phyloP scores from a whole-genome alignment of 2,329 filamentous ascomycete genomes.

The Hypomyces rosellus region DNA sequence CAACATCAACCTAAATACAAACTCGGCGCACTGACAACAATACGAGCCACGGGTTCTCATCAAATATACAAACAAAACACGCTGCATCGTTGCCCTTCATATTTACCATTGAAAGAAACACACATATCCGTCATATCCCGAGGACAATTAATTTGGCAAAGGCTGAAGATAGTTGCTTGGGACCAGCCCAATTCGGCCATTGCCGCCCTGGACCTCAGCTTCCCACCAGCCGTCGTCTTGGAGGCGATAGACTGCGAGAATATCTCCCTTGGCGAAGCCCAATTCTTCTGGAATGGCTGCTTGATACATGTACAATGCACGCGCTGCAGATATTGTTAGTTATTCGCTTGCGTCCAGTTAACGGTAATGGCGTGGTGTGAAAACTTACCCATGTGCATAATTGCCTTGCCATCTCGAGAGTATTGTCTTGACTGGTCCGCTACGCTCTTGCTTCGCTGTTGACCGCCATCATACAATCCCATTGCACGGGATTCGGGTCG shows the following conservation, averaged over 20 bases:
- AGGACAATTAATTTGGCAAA: constrained; percentile 28
- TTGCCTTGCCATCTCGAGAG: constrained; percentile 77
- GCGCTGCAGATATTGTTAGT: constrained; percentile 50
- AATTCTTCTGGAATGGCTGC: constrained; percentile 94
- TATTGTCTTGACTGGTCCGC: constrained; percentile 77
- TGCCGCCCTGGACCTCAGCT: constrained; percentile 75
- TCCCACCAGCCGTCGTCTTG: constrained; percentile 99
- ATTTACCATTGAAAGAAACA: constrained; percentile 5
- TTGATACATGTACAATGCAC: constrained; percentile 89
- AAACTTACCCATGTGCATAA: constrained; percentile 87
- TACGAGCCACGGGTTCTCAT: constrained; percentile 6
- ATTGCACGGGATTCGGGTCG: constrained; percentile 46
- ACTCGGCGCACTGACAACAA: constrained; percentile 4
- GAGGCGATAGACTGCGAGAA: constrained; percentile 77
- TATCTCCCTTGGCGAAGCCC: constrained; percentile 85
- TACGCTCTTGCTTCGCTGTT: constrained; percentile 72
- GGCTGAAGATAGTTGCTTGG: constrained; percentile 63
- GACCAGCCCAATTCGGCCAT: constrained; percentile 54
- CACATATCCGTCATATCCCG: background rate
- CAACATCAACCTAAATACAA: background rate
- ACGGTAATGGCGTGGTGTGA: background rate
- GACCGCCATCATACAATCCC: constrained; percentile 50
- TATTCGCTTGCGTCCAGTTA: background rate
- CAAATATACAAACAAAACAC: constrained; percentile 5
- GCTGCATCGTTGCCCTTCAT: background rate